Evolutionary conservation across 176 grass and related monocot genomes (phyloP).

Genomic region (Triticum dicoccoides): DNA sequence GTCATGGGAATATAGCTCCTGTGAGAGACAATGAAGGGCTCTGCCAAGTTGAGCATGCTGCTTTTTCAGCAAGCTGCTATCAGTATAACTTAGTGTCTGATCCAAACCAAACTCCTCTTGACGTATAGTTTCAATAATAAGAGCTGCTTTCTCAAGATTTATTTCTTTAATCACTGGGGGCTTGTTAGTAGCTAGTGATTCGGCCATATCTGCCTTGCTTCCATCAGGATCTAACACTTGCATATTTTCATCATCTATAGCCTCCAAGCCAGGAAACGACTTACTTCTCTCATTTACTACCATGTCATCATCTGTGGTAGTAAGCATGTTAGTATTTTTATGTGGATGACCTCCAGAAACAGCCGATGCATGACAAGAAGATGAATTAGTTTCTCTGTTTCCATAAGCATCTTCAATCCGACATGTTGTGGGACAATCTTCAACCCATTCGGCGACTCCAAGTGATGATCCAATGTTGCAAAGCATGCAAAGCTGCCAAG

Average conservation of each 20-base stretch:
- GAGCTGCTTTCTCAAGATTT: slow-evolving; percentile 45
- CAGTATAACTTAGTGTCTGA: slow-evolving; percentile 44
- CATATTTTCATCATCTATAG: not conserved
- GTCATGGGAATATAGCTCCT: slow-evolving; percentile 93
- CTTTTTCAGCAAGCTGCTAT: slow-evolving; percentile 73
- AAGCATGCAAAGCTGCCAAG: slow-evolving; percentile 70
- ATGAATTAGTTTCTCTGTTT: slow-evolving; percentile 31
- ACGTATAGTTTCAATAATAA: slow-evolving; percentile 75
- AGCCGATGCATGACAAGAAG: slow-evolving; percentile 15
- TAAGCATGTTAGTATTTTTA: not conserved
- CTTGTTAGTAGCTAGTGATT: slow-evolving; percentile 9
- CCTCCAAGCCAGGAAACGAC: slow-evolving; percentile 9
- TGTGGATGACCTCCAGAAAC: not conserved
- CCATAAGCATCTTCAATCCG: slow-evolving; percentile 31
- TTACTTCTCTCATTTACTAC: not conserved
- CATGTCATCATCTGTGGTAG: not conserved
- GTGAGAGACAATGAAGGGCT: slow-evolving; percentile 87
- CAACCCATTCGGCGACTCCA: slow-evolving; percentile 71
- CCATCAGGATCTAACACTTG: not conserved
- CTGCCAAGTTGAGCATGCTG: slow-evolving; percentile 95
- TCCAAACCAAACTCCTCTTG: slow-evolving; percentile 90
- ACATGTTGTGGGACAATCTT: slow-evolving; percentile 56
- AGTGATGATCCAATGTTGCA: slow-evolving; percentile 89
- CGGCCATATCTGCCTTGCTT: not conserved
- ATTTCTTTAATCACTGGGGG: not conserved